Evolutionary conservation across 305 asterid species (phyloP), one percentile per base, ranked within the genome.

Genomic region (Salvia sclarea): DNA sequence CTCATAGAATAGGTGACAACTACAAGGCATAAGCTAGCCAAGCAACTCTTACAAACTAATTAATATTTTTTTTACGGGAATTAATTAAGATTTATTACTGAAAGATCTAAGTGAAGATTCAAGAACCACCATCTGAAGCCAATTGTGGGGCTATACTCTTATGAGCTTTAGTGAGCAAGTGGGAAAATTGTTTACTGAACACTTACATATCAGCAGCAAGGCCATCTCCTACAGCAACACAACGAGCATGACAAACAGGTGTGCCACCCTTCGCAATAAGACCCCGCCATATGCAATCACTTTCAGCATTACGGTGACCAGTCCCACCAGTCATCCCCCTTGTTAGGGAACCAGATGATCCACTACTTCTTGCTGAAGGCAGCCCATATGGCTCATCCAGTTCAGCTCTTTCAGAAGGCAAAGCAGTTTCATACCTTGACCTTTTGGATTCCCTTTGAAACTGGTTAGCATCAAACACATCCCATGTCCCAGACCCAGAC

Each of bases 221-320:
- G 66, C 89, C 89, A n/a, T 83, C 96, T 25, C 89, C 96, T 1
- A 91, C 71, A 22, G 92, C 91, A 67, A 94, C 92, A 83, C 99
- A 94, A 16, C 98, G 93, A 74, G 98, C 99, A 43, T 81, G 86
- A 80, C 99, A 94, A 74, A 94, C 95, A 70, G 92, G 87, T 9
- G 93, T 81, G 71, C 99, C 98, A 54, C 99, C 98, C 85, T 91
- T 94, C 2, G 99, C 95, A 70, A 94, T 91, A 61, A 88, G 70
- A 64, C 99, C 99, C 52, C 89, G 83, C 99, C 99, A 94, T 76
- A 87, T 80, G 83, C 84, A 85, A 74, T 80, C 85, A 73, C 64
- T 76, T 47, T 86, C 97, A 58, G 82, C 49, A 31, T 58, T 78
- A 57, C 80, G 84, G 63, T 74, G 82, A 45, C 86, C 83, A 71